phyloP scores from a whole-genome alignment of 306 rosid genomes.

The Trifolium dubium region DNA sequence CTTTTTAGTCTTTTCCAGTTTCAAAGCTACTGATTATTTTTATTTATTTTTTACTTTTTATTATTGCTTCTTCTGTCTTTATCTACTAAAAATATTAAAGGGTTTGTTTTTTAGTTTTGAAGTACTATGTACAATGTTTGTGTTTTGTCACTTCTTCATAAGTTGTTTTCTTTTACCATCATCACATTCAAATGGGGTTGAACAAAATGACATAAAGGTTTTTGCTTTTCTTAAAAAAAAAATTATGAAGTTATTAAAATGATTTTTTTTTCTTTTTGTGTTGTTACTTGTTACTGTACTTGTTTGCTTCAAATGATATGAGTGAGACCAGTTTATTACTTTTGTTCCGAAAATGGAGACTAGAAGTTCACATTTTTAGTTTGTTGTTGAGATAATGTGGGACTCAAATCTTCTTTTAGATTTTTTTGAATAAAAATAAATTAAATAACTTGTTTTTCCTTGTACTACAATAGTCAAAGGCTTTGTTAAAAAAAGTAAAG shows the following conservation, averaged over 20 bases:
- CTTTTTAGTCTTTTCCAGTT: slow-evolving; percentile 1
- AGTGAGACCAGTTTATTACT: slow-evolving; percentile 18
- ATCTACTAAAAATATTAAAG: not conserved
- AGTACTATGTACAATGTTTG: slow-evolving; percentile 16
- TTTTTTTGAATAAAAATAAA: not conserved
- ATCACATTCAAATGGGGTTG: slow-evolving; percentile 28
- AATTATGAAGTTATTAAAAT: not conserved
- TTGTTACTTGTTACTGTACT: slow-evolving; percentile 31
- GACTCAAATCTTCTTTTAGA: slow-evolving; percentile 36
- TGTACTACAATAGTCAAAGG: slow-evolving; percentile 1
- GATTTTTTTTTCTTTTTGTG: slow-evolving; percentile 15
- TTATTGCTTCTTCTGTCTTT: slow-evolving; percentile 15
- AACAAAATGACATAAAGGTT: slow-evolving; percentile 28
- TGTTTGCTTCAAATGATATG: slow-evolving; percentile 8
- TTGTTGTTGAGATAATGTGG: slow-evolving; percentile 33
- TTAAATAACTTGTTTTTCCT: slow-evolving; percentile 8
- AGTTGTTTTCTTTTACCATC: slow-evolving; percentile 3
- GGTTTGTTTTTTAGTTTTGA: slow-evolving; percentile 29
- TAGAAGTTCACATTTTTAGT: slow-evolving; percentile 45
- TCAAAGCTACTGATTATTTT: slow-evolving; percentile 29
- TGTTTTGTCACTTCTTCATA: slow-evolving; percentile 23
- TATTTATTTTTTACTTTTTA: slow-evolving; percentile 16
- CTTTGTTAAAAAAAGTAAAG: not conserved
- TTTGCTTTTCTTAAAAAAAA: no score
- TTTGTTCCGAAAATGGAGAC: slow-evolving; percentile 10